A percentile compares a stretch with the other conserved stretches of the same genome.
These are phyloP conservation scores for Clonostachys rosea DNA, from an alignment of 2,329 filamentous ascomycete species.

Conservation along the genomic window DNA sequence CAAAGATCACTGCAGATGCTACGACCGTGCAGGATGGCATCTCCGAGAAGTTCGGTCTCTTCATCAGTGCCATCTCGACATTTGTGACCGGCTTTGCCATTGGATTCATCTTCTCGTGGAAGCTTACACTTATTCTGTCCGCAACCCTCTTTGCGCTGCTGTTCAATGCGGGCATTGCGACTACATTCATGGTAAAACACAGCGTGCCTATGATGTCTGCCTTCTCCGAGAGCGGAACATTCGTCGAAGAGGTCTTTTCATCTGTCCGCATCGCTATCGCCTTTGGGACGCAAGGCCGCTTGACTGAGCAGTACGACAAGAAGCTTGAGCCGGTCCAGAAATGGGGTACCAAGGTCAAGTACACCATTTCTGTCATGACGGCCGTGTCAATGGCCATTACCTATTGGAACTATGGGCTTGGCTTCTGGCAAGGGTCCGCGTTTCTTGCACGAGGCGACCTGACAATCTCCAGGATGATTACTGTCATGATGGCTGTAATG, in stretches of 20 bases:
- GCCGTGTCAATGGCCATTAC: conserved; percentile 56
- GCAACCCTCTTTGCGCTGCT: conserved; percentile 71
- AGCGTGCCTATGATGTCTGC: conserved; percentile 74
- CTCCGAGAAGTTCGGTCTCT: conserved; percentile 81
- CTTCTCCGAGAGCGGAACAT: conserved; percentile 79
- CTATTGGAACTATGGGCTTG: conserved; percentile 79
- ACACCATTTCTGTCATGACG: conserved; percentile 57
- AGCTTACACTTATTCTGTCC: conserved; percentile 80
- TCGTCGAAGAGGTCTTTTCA: conserved; percentile 61
- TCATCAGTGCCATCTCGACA: conserved; percentile 70
- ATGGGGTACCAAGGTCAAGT: conserved; percentile 42
- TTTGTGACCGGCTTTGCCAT: conserved; percentile 89
- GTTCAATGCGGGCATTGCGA: conserved; percentile 69
- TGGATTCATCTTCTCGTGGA: conserved; percentile 88
- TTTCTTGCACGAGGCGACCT: conserved; percentile 58
- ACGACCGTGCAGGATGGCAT: conserved; percentile 93
- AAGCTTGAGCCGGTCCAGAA: conserved; percentile 23
- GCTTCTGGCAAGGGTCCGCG: conserved; percentile 88
- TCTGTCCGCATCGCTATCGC: conserved; percentile 89
- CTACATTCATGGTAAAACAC: conserved; percentile 72
- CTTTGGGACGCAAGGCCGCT: conserved; percentile 87
- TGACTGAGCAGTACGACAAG: conserved; percentile 65
- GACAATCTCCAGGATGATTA: conserved; percentile 56
- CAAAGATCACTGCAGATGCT: conserved; percentile 88
- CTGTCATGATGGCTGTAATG: conserved; percentile 75